These are phyloP conservation scores for Coffea humblotiana DNA, from an alignment of 305 asterid genomes.

Conservation along the genomic window DNA sequence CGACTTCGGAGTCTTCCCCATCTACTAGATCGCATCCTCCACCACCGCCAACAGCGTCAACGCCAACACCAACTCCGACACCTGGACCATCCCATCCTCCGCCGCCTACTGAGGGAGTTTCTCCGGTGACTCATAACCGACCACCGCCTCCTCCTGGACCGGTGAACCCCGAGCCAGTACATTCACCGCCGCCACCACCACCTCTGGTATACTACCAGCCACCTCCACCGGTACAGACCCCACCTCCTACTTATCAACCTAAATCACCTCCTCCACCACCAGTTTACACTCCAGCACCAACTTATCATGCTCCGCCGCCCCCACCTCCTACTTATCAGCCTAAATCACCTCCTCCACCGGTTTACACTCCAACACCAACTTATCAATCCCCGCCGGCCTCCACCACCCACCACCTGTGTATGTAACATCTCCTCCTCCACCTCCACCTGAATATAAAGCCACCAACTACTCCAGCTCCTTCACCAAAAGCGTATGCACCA, in stretches of 20 bases:
- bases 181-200: constrained; percentile 29
- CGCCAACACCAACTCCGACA: constrained; percentile 27
- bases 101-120: constrained; percentile 42
- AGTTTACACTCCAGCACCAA: constrained; percentile 34
- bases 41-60: constrained; percentile 19
- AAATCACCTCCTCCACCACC: constrained; percentile 33
- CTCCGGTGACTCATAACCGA: constrained; percentile 38
- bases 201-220: constrained; percentile 13
- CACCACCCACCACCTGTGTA: constrained; percentile 5
- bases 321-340: constrained; percentile 27
- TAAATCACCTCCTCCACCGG: constrained; percentile 30
- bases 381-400: constrained; percentile 27
- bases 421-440: constrained; percentile 17
- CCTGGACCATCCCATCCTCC: constrained; percentile 10
- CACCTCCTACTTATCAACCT: constrained; percentile 23
- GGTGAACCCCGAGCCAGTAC: constrained; percentile 6
- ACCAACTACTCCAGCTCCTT: constrained; percentile 22
- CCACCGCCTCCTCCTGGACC: constrained; percentile 41
- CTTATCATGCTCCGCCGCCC: constrained; percentile 22
- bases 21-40: constrained; percentile 37
- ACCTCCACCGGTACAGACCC: constrained; percentile 29
- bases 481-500: constrained; percentile 22
- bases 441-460: constrained; percentile 18
- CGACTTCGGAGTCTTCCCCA: constrained; percentile 30
- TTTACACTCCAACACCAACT: constrained; percentile 38